Evolutionary conservation across 2,329 filamentous ascomycete genomes (phyloP), one percentile per base, ranked within the genome.

Genomic region (Myriosclerotinia curreyana): DNA sequence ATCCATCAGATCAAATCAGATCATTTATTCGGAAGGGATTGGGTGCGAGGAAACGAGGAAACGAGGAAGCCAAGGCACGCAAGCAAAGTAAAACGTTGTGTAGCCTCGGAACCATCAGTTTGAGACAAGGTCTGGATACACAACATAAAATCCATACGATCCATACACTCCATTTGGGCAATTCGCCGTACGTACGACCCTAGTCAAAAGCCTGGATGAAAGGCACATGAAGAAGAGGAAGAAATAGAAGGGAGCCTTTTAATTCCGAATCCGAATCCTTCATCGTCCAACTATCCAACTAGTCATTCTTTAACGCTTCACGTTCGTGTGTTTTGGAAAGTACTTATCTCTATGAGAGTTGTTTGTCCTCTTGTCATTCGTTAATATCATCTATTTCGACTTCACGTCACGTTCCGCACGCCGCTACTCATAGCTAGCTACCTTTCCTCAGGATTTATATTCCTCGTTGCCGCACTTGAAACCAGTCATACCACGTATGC

Each of bases 61-160:
- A n/a, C n/a, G n/a, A 48, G 40, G 54, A 58, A 34, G 42, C 42
- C 28, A 58, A 48, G 48, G 42, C 55, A 48, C 14, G 55, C 42
- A 48, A 48, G 40, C 28, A 58, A 36, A 48, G 28, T 48, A 31
- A 48, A 3, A 48, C 42, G 31, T 36, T 17, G 55, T 58, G 42
- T 36, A 48, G 20, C 55, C 42, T 58, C 55, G 42, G 55, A 48
- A 48, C 28, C 55, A 48, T 58, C 42, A 48, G 40, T 22, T 46
- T 58, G 42, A 58, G 55, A 58, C 55, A 48, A 58, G 28, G 55
- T 36, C 28, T 58, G 20, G 55, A 48, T 58, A 58, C 55, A 58
- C 55, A 58, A 58, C 55, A 58, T 48, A 58, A 12, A 22, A 46
- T 48, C 55, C 55, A 58, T 48, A 58, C 17, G 17, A 46, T 48